Evolutionary conservation across 1,284 basidiomycete species (phyloP), one percentile per base, ranked within the genome.

Genomic region (Austroboletus novae-zelandiae): DNA sequence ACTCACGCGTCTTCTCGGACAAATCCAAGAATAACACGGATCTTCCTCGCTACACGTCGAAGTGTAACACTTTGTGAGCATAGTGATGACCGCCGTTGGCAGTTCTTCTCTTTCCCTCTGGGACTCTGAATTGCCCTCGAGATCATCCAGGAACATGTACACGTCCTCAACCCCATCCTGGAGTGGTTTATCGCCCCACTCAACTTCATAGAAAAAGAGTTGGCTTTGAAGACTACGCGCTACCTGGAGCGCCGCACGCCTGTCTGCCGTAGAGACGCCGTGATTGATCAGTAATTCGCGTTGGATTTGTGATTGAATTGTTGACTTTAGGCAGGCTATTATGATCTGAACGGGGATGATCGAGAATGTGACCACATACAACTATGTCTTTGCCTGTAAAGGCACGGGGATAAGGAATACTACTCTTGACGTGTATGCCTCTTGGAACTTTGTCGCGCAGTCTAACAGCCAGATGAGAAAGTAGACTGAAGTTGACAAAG

Each of bases 181-280:
- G 41, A 98, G 71, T 1, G 86, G 77, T 23, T 85, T 83, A 50
- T 86, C 84, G 31, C 91, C 93, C 92, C 94, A 97, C 67, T 98
- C 95, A 8, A 98, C 95, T 66, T 99, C 96, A 66, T 96, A 93
- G 67, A 98, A 94, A 77, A 94, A 97, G 8, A 98, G 79, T 67
- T 96, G 91, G 55, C 83, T 86, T 61, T 98, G 94, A 29, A 99
- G 74, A 55, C 89, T 90, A 27, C 92, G 84, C 0, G 94, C 95
- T 13, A 97, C 85, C 59, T 86, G 82, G 11, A 98, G 74, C 2
- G 95, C 93, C 13, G 88, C 85, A 25, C 89, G 80, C 4, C 94
- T 78, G 61, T 94, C 91, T 49, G 76, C 79, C 1, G 79, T 79
- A 1, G 83, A 79, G 29, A 84, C 78, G 13, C 84, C 81, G 53